These are phyloP conservation scores for Acephala macrosclerotiorum DNA, from an alignment of 2,329 filamentous ascomycete genomes.

Conservation along the genomic window DNA sequence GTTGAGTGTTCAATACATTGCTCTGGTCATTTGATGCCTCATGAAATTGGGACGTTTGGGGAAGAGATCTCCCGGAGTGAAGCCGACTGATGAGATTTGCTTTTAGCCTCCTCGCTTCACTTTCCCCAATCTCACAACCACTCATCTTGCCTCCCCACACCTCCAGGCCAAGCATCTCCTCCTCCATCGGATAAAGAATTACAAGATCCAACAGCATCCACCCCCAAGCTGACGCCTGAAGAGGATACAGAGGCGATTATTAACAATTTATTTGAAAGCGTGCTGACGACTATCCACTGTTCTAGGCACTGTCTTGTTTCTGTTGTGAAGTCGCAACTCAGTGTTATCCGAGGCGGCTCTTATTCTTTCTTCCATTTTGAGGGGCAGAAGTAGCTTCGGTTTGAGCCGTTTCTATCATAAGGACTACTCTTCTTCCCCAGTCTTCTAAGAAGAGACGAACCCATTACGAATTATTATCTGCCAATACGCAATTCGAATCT, in stretches of 20 bases:
- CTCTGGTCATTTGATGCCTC: too few relatives aligned
- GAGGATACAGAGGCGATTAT: not conserved
- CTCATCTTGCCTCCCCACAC: not conserved
- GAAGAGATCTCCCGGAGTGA: not conserved
- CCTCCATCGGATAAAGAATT: conserved; percentile 7
- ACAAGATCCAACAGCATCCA: not conserved
- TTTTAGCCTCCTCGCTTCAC: too few relatives aligned
- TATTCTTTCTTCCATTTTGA: conserved; percentile 7
- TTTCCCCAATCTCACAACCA: too few relatives aligned
- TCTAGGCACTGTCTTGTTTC: not conserved
- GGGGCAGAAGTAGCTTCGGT: not conserved
- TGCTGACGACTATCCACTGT: not conserved
- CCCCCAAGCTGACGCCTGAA: not conserved
- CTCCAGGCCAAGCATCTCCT: not conserved
- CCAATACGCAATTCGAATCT: not conserved
- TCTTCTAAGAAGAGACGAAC: not conserved
- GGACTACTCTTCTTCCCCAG: not conserved
- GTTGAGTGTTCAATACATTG: too few relatives aligned
- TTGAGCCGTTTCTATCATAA: not conserved
- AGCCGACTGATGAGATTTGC: too few relatives aligned
- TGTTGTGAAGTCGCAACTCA: conserved; percentile 9
- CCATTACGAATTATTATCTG: not conserved
- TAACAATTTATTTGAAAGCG: not conserved
- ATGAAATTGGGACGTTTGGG: not conserved
- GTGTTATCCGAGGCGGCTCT: not conserved